Conservation (phyloP, 805 yeast species). For the Babjeviella inositovora region DNA sequence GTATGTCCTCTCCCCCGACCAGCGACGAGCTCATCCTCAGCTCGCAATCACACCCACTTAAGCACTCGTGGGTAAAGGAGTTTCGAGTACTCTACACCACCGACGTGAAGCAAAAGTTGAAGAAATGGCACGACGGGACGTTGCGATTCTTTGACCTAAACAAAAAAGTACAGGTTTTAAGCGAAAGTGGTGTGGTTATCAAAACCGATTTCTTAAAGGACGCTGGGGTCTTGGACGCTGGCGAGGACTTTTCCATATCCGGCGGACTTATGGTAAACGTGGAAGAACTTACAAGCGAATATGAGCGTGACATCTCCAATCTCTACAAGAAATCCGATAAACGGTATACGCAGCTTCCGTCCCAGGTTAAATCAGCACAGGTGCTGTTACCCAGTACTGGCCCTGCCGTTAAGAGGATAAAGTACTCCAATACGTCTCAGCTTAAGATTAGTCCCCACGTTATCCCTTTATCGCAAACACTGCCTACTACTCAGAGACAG, state of each 20-base stretch:
- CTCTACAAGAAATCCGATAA: conserved; percentile 4
- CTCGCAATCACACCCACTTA: conserved; percentile 6
- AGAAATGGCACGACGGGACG: conserved; percentile 36
- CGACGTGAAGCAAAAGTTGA: conserved; percentile 25
- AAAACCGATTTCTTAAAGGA: conserved; percentile 15
- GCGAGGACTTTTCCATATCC: conserved; percentile 6
- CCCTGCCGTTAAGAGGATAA: too few relatives aligned
- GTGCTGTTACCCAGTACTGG: too few relatives aligned
- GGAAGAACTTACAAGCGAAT: conserved; percentile 11
- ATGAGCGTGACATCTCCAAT: conserved; percentile 18
- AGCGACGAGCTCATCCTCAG: too few relatives aligned
- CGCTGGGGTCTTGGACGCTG: conserved; percentile 7
- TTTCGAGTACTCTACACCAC: conserved; percentile 27
- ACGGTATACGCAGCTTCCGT: too few relatives aligned
- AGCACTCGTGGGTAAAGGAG: conserved; percentile 25
- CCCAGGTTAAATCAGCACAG: too few relatives aligned
- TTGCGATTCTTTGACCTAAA: conserved; percentile 28
- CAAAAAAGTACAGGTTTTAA: conserved; percentile 24
- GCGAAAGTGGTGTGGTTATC: conserved; percentile 15
- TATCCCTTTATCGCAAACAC: too few relatives aligned
- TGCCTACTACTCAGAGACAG: too few relatives aligned
- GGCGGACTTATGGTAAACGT: conserved; percentile 13
- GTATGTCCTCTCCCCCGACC: too few relatives aligned
- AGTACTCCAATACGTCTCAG: too few relatives aligned
- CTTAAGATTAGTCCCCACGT: too few relatives aligned